phyloP scores from a whole-genome alignment of 1,284 basidiomycete genomes.

The Microstroma glucosiphilum region DNA sequence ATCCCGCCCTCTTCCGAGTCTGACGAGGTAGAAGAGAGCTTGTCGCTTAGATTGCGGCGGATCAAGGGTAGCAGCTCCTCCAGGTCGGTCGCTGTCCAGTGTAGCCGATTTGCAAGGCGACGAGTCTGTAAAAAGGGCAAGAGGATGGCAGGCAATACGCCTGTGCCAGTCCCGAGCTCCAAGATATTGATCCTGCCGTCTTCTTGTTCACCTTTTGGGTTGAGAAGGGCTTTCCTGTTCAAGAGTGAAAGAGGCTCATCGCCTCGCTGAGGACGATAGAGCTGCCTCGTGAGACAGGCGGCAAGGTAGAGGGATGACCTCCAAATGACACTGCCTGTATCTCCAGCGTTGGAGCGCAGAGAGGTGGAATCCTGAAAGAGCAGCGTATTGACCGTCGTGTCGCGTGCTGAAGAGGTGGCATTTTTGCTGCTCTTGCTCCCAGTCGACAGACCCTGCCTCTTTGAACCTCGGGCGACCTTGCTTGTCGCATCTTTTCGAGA shows the following conservation, averaged over 20 bases:
- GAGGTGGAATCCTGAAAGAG: conserved; percentile 31
- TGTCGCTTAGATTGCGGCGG: background rate
- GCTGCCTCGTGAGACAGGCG: conserved; percentile 10
- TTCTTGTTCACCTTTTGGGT: too few relatives aligned
- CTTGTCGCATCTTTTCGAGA: background rate
- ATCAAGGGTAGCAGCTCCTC: conserved; percentile 27
- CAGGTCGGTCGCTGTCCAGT: conserved; percentile 44
- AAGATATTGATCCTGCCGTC: conserved; percentile 19
- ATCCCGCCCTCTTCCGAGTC: background rate
- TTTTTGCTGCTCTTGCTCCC: background rate
- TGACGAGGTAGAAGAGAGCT: background rate
- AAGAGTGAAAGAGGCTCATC: background rate
- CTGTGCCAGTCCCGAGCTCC: conserved; percentile 46
- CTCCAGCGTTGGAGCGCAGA: conserved; percentile 30
- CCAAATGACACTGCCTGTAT: conserved; percentile 46
- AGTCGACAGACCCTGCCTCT: background rate
- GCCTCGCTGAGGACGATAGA: conserved; percentile 1
- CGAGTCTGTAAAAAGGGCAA: conserved; percentile 4
- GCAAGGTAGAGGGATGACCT: conserved; percentile 21
- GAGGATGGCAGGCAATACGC: conserved; percentile 31
- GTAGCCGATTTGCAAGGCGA: background rate
- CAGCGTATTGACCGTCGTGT: background rate
- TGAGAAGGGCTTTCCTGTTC: conserved; percentile 8
- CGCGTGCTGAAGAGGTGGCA: background rate
- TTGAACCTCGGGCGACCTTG: background rate